Percentiles rank a stretch among this genome's conserved stretches.
Evolutionary conservation across 2,329 filamentous ascomycete species (phyloP).

Genomic region (Microdochium nivale): DNA sequence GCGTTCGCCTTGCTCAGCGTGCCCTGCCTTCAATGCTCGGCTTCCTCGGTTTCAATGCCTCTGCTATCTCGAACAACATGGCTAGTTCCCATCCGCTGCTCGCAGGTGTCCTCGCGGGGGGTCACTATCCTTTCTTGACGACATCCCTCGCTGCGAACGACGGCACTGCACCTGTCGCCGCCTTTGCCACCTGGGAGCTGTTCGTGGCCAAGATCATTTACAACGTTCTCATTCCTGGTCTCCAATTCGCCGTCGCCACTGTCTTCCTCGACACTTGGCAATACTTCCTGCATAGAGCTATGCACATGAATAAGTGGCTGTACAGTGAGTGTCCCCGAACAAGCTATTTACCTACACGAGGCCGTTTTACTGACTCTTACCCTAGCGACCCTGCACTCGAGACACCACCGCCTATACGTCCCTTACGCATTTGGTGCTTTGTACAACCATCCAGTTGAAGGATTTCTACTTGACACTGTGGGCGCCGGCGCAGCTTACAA

Average conservation of each 20-base stretch:
- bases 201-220: constrained; percentile 68
- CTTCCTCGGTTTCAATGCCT: constrained; percentile 67
- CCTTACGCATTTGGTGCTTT: constrained; percentile 95
- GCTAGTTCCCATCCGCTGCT: constrained; percentile 63
- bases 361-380: constrained; percentile 12
- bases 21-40: constrained; percentile 66
- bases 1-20: constrained; percentile 70
- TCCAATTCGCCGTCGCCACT: constrained; percentile 71
- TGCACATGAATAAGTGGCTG: constrained; percentile 97
- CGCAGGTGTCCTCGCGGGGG: constrained; percentile 69
- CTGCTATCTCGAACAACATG: constrained; percentile 67
- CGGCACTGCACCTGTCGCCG: constrained; percentile 43
- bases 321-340: constrained; percentile 70
- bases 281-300: constrained; percentile 90
- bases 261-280: constrained; percentile 91
- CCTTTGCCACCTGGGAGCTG: constrained; percentile 81
- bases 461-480: constrained; percentile 84
- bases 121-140: constrained; percentile 66
- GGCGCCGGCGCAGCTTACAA: constrained; percentile 82
- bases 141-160: constrained; percentile 47
- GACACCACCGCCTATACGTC: constrained; percentile 94
- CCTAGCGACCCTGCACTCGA: constrained; percentile 78
- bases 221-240: constrained; percentile 62
- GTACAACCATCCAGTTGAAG: constrained; percentile 94
- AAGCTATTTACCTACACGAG: constrained; percentile 46